phyloP scores from a whole-genome alignment of 352 stramenopile genomes.

The Halophytophthora batemanensis region DNA sequence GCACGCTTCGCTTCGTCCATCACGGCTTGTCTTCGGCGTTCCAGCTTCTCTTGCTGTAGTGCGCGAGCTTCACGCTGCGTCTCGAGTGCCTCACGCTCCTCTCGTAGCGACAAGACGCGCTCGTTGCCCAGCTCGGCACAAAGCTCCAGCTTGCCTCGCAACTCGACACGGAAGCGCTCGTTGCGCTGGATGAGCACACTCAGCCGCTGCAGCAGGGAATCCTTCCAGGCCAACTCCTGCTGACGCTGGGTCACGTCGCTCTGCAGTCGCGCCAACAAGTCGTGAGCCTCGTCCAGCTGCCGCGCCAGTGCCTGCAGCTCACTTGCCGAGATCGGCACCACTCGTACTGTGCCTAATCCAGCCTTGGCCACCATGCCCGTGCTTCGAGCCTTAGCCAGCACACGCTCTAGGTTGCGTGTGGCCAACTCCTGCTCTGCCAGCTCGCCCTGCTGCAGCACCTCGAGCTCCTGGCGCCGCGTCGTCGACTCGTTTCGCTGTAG shows the following conservation, averaged over 20 bases:
- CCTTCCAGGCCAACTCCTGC: slow-evolving; percentile 56
- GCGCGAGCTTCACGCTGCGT: slow-evolving; percentile 29
- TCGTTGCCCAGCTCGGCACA: slow-evolving; percentile 55
- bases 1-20: slow-evolving; percentile 34
- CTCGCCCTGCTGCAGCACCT: slow-evolving; percentile 18
- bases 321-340: slow-evolving; percentile 46
- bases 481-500: slow-evolving; percentile 44
- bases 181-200: slow-evolving; percentile 72
- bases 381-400: slow-evolving; percentile 56
- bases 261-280: slow-evolving; percentile 40
- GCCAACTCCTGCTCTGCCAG: slow-evolving; percentile 37
- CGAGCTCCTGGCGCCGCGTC: slow-evolving; percentile 32
- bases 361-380: slow-evolving; percentile 74
- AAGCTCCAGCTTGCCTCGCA: slow-evolving; percentile 30
- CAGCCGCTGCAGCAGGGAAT: slow-evolving; percentile 61
- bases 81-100: slow-evolving; percentile 54
- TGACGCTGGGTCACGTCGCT: slow-evolving; percentile 31
- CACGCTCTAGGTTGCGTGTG: slow-evolving; percentile 57
- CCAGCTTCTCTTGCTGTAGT: slow-evolving; percentile 26
- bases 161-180: slow-evolving; percentile 49
- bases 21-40: slow-evolving; percentile 25
- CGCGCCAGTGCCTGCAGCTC: slow-evolving; percentile 41
- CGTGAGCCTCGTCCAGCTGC: slow-evolving; percentile 44
- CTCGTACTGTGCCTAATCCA: slow-evolving; percentile 60
- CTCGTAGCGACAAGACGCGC: slow-evolving; percentile 46